phyloP scores from a whole-genome alignment of 768 basidiomycete species.

The Hydnomerulius pinastri region DNA sequence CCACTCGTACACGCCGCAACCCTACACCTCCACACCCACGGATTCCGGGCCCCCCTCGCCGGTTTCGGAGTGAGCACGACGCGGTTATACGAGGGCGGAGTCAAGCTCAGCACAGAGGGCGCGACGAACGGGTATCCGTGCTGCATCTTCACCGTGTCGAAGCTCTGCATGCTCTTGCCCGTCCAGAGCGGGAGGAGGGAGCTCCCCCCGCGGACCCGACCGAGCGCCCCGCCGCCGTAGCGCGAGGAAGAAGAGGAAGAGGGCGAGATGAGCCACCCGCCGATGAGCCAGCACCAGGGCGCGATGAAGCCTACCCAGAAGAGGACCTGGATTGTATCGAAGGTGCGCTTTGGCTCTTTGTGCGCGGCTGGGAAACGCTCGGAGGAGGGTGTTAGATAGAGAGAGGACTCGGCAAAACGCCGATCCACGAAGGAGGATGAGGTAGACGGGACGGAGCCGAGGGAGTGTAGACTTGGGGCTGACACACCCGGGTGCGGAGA shows the following conservation, averaged over 20 bases:
- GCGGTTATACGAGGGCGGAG: constrained; percentile 25
- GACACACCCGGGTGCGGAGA: constrained; percentile 13
- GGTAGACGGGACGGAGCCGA: constrained; percentile 31
- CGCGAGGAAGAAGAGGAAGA: constrained; percentile 18
- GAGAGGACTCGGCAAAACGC: constrained; percentile 48
- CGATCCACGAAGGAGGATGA: constrained; percentile 55
- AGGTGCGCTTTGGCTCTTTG: constrained; percentile 2
- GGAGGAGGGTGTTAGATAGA: constrained; percentile 37
- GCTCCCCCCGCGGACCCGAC: constrained; percentile 44
- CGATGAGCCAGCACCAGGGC: constrained; percentile 76
- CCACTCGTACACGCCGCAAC: constrained; percentile 63
- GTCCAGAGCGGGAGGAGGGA: constrained; percentile 26
- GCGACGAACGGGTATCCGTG: constrained; percentile 62
- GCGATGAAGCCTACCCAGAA: constrained; percentile 77
- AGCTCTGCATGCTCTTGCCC: constrained; percentile 44
- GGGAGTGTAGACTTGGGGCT: constrained; percentile 30
- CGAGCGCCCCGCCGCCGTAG: constrained; percentile 16
- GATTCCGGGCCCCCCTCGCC: constrained; percentile 26
- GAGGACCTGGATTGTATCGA: constrained; percentile 51
- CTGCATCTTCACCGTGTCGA: constrained; percentile 46
- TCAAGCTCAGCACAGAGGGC: constrained; percentile 42
- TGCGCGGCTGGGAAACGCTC: constrained; percentile 34
- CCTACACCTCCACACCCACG: constrained; percentile 50
- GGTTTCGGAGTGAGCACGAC: constrained; percentile 23
- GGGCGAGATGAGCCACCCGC: constrained; percentile 62